Conservation (phyloP, 1,139 yeast genomes). For the Geotrichum citri-aurantii region DNA sequence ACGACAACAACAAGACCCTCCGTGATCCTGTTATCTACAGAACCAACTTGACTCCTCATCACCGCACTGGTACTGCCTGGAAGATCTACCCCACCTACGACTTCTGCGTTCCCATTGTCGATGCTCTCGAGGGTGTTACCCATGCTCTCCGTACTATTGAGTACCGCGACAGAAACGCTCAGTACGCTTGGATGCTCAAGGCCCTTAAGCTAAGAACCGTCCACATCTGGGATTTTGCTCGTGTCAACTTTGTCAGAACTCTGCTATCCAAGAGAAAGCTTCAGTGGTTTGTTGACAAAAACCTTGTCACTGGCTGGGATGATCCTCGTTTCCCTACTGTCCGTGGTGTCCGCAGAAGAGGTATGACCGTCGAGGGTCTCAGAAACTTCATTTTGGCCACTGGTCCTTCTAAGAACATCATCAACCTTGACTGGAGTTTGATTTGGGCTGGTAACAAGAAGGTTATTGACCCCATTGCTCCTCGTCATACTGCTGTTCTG, state of each 20-base stretch:
- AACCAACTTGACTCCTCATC: constrained; percentile 94
- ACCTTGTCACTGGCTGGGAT: constrained; percentile 86
- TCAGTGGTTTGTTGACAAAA: constrained; percentile 96
- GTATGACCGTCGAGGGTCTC: constrained; percentile 97
- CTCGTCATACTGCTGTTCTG: constrained; percentile 83
- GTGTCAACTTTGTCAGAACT: constrained; percentile 94
- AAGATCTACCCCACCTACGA: constrained; percentile 96
- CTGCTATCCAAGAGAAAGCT: constrained; percentile 91
- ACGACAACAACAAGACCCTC: constrained; percentile 83
- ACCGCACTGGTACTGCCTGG: constrained; percentile 88
- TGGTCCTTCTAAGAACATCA: constrained; percentile 95
- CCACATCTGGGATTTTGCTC: constrained; percentile 94
- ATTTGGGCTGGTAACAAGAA: constrained; percentile 98
- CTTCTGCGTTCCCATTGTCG: constrained; percentile 96
- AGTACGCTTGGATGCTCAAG: constrained; percentile 90
- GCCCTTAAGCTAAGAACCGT: constrained; percentile 81
- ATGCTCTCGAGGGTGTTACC: constrained; percentile 90
- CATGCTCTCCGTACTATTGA: constrained; percentile 96
- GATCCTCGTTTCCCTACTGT: constrained; percentile 99
- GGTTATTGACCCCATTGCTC: constrained; percentile 92
- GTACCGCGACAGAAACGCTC: constrained; percentile 96
- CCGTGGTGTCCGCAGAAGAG: constrained; percentile 97
- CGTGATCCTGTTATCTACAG: constrained; percentile 98
- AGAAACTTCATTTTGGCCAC: constrained; percentile 87
- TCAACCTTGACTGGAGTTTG: constrained; percentile 92